These are phyloP conservation scores for Clarireedia monteithiana DNA, from an alignment of 2,329 filamentous ascomycete species.

Conservation along the genomic window DNA sequence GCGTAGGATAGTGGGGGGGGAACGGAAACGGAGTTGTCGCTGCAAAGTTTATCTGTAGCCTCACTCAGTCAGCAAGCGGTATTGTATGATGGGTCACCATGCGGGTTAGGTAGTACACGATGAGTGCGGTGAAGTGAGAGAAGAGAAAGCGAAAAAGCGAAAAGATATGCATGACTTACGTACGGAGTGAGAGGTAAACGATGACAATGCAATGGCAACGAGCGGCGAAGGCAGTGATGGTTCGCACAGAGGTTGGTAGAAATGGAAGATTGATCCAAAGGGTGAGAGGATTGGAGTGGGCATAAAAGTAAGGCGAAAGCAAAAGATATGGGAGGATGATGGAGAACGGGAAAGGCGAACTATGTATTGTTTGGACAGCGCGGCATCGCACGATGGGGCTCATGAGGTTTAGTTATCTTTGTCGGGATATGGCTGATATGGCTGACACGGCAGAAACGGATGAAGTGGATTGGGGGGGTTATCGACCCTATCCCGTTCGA, in stretches of 20 bases:
- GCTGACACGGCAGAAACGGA: slow-evolving; percentile 11
- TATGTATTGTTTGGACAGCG: slow-evolving; percentile 21
- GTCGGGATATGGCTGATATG: slow-evolving; percentile 10
- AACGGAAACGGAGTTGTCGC: slow-evolving; percentile 2
- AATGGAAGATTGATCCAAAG: slow-evolving; percentile 11
- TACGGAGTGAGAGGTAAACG: background rate
- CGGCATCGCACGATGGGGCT: slow-evolving; percentile 17
- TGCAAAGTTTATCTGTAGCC: slow-evolving; percentile 18
- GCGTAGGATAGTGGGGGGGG: slow-evolving; percentile 7
- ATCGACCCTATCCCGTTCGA: no score
- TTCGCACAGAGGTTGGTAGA: background rate
- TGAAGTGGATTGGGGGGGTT: background rate
- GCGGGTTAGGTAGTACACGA: background rate
- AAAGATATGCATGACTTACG: slow-evolving; percentile 8
- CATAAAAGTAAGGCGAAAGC: slow-evolving; percentile 24
- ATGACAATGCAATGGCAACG: background rate
- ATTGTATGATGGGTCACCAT: background rate
- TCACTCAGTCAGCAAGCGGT: slow-evolving; percentile 11
- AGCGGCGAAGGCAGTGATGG: background rate
- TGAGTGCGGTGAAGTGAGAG: background rate
- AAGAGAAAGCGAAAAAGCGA: background rate
- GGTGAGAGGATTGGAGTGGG: slow-evolving; percentile 10
- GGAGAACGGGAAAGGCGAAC: slow-evolving; percentile 17
- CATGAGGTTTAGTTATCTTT: slow-evolving; percentile 7
- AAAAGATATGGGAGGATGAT: slow-evolving; percentile 9